phyloP scores from a whole-genome alignment of 2,329 filamentous ascomycete species.

The Aspergillus fijiensis region DNA sequence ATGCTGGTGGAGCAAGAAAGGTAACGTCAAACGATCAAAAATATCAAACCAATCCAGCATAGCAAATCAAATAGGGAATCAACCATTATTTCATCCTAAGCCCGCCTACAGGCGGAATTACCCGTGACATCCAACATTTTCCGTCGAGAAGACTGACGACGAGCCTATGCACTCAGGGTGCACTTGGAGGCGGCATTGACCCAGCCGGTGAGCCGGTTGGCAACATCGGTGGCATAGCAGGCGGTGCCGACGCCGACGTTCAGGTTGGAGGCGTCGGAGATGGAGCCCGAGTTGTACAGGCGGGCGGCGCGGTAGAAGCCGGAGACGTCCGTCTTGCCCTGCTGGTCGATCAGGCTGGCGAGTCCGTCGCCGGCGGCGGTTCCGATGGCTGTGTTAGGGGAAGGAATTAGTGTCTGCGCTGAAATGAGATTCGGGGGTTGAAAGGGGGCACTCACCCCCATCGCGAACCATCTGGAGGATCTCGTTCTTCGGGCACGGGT shows the following conservation, averaged over 20 bases:
- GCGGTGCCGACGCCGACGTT: background rate
- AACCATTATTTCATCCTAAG: background rate
- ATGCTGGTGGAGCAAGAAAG: background rate
- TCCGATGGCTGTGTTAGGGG: background rate
- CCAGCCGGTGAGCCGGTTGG: background rate
- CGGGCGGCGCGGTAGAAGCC: background rate
- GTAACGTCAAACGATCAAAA: background rate
- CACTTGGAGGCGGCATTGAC: background rate
- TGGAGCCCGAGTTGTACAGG: background rate
- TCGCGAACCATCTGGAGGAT: conserved; percentile 44
- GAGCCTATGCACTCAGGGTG: background rate
- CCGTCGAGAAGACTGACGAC: background rate
- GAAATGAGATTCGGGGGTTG: background rate
- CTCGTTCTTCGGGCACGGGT: conserved; percentile 25
- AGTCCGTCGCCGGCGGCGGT: background rate
- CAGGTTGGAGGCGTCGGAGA: background rate
- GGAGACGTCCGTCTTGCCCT: background rate
- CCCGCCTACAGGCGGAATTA: background rate
- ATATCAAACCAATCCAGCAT: background rate
- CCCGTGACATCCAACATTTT: background rate
- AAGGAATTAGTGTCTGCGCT: background rate
- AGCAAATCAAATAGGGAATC: background rate
- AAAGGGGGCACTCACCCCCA: conserved; percentile 22
- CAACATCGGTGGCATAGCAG: background rate
- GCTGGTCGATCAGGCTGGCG: background rate